Base-by-base conservation (phyloP, 306 rosid species). In the Trifolium pratense region DNA sequence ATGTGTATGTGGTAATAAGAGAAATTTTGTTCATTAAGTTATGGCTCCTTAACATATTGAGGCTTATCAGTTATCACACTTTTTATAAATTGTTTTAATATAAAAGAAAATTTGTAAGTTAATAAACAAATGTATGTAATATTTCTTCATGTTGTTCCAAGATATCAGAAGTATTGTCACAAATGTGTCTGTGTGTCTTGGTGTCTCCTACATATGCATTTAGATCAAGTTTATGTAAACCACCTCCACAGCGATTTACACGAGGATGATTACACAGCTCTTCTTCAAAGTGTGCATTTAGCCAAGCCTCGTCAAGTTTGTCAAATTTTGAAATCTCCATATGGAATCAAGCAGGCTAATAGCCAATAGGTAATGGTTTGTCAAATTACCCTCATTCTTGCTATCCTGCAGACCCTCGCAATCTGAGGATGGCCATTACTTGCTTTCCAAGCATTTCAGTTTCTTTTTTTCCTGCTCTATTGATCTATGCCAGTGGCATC, bases 81-180 rank as follows among this genome's bases (percentile, higher is more conserved):
- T 45, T 45, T 16, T 75, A 34, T 45, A 63, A n/a, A n/a, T 17
- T 32, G 45, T 45, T 75, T 75, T n/a, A 26, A 68, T 64, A 57
- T 34, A 66, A 39, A 52, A 52, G 71, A 60, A 74, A 52, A 16
- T 14, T 25, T 80, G 68, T 68, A 80, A 61, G 60, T 46, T 58
- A 68, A 16, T 73, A 18, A 20, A 56, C 23, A 16, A 55, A 21
- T 21, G 9, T 57, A 23, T 11, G 31, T 18, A 52, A 52, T 52
- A 52, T 9, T 18, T 52, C 26, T 17, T 6, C 26, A 17, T 17
- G 58, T 12, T 42, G 48, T 42, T 11, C 14, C 48, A 42, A 42
- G 48, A 1, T 12, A 42, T 42, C 48, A 42, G 12, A 6, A 12
- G 48, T 1, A 7, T 36, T 8, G 39, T 2, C 8, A 36, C 2